These are phyloP conservation scores for Zymoseptoria pseudotritici DNA, from an alignment of 2,329 filamentous ascomycete genomes.

Conservation along the genomic window DNA sequence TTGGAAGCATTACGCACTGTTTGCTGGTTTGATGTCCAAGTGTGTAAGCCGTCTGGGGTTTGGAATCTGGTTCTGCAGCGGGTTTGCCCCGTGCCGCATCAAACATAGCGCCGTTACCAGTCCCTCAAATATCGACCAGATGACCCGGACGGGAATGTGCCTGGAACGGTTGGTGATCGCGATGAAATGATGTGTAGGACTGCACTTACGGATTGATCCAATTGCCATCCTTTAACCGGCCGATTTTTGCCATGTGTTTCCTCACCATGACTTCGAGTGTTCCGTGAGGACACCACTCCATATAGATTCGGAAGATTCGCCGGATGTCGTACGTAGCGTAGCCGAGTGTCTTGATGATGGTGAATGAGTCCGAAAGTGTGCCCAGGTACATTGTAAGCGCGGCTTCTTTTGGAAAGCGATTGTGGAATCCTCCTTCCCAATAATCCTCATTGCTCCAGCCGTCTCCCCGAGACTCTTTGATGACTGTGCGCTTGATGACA, in stretches of 20 bases:
- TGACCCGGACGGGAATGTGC: constrained; percentile 1
- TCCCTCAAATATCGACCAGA: constrained; percentile 6
- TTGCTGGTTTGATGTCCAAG: constrained; percentile 4
- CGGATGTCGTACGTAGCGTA: constrained; percentile 2
- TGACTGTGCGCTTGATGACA: background rate
- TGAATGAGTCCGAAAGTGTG: background rate
- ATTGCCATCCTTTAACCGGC: background rate
- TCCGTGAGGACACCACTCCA: background rate
- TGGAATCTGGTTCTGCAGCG: background rate
- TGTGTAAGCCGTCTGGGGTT: background rate
- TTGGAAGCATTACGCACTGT: background rate
- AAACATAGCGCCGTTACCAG: constrained; percentile 2
- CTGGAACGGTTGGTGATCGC: background rate
- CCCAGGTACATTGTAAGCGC: background rate
- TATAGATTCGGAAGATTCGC: constrained; percentile 34
- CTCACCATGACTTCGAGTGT: background rate
- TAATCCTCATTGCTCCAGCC: background rate
- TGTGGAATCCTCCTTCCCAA: background rate
- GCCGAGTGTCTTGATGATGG: background rate
- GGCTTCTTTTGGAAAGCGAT: constrained; percentile 1
- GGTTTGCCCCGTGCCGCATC: background rate
- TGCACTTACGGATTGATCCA: background rate
- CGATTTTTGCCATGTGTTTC: background rate
- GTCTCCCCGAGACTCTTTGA: background rate
- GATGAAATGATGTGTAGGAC: background rate